These are phyloP conservation scores for Dimargaris verticillata DNA, from an alignment of 192 early-diverging fungal genomes.

Conservation along the genomic window DNA sequence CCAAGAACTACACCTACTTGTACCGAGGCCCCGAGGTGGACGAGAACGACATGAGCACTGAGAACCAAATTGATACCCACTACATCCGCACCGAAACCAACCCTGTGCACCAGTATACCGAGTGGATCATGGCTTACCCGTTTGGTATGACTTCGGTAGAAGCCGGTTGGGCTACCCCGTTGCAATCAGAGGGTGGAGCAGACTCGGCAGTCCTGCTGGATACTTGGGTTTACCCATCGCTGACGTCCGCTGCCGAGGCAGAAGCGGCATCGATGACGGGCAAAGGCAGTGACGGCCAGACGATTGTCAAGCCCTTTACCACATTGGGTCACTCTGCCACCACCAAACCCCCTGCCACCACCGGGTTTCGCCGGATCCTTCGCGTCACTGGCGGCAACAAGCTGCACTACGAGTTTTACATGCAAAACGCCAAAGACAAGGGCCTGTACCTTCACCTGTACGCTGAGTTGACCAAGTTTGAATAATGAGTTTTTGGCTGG, in stretches of 20 bases:
- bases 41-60: not conserved
- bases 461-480: not conserved
- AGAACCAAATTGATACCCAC: slow-evolving; percentile 10
- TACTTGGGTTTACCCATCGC: slow-evolving; percentile 6
- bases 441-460: not conserved
- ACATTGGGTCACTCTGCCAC: not conserved
- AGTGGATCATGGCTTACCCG: slow-evolving; percentile 9
- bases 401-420: slow-evolving; percentile 9
- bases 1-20: slow-evolving; percentile 3
- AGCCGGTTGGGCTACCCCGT: not conserved
- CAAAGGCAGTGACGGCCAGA: not conserved
- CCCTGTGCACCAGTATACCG: slow-evolving; percentile 3
- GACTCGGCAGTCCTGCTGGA: not conserved
- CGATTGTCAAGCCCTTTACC: not conserved
- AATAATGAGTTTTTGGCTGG: not conserved
- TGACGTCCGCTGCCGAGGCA: not conserved
- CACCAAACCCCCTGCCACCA: not conserved
- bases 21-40: not conserved
- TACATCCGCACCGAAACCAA: slow-evolving; percentile 4
- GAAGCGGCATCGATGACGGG: too few relatives aligned
- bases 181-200: slow-evolving; percentile 1
- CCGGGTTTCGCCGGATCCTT: slow-evolving; percentile 8
- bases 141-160: slow-evolving; percentile 9
- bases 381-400: not conserved
- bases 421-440: not conserved